phyloP scores from a whole-genome alignment of 768 basidiomycete species.

The Symmetrospora coprosmae region DNA sequence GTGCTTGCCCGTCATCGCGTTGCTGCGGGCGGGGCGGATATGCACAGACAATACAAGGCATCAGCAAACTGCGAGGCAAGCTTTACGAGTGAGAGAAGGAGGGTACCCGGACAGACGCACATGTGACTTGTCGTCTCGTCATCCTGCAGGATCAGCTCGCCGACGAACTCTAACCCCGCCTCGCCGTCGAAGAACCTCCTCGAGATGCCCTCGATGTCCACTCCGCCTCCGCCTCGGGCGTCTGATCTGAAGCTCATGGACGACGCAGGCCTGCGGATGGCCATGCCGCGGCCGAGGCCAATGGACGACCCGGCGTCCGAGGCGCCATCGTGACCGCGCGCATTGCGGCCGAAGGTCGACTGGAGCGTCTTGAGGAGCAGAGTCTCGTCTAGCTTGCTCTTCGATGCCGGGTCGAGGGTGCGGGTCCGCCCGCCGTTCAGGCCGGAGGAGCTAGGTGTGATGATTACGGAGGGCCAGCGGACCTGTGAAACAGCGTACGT shows the following conservation, averaged over 20 bases:
- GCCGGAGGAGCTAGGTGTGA: not conserved
- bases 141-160: conserved; percentile 62
- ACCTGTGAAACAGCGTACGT: not conserved
- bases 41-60: not conserved
- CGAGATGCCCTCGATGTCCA: not conserved
- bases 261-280: too few relatives aligned
- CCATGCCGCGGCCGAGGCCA: too few relatives aligned
- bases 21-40: conserved; percentile 6
- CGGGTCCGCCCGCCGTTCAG: not conserved
- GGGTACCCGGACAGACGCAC: not conserved
- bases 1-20: conserved; percentile 45
- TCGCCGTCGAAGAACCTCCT: conserved; percentile 17
- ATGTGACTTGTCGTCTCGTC: conserved; percentile 42
- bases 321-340: too few relatives aligned
- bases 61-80: not conserved
- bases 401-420: not conserved
- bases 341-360: not conserved
- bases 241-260: too few relatives aligned
- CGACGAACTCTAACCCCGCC: conserved; percentile 58
- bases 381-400: not conserved
- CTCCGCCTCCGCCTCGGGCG: too few relatives aligned
- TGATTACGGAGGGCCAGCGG: conserved; percentile 10
- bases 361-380: not conserved
- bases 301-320: too few relatives aligned
- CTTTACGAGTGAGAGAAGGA: too few relatives aligned